Base-by-base conservation (phyloP, 2,329 filamentous ascomycete genomes). In the Keithomyces neogunnii region DNA sequence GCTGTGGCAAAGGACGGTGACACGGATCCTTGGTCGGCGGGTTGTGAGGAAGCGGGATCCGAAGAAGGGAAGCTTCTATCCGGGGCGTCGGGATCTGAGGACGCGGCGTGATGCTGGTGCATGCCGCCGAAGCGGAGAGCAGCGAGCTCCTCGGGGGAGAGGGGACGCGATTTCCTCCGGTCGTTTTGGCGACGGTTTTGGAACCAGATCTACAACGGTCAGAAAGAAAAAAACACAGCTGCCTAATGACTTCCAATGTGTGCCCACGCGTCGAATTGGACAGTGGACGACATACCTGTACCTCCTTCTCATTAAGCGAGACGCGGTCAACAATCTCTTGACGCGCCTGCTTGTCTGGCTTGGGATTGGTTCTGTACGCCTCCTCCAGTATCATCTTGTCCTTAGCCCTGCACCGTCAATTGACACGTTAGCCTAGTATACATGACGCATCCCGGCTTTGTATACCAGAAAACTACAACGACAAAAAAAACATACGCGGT, bases 161-260 rank as follows among this genome's bases (percentile, higher is more conserved):
- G 77, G 45, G 91, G 90, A 59, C 88, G 86, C 51, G 89, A 89
- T 73, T 92, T 95, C 59, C 92, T 82, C 60, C 92, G 82, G 66
- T 95, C 89, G 69, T 95, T 96, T 68, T 97, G 92, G 58, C 92
- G 81, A 63, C 90, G 83, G 64, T 96, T 96, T 64, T 96, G 92
- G 71, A 96, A 96, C 92, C 92, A 97, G 61, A 96, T 96, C 92
- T 96, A 53, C n/a, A 45, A 19, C 4, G 7, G 40, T 44, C 10
- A 44, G 40, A 35, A 35, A 35, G 7, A 35, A 33, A 29, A 47
- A 33, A 13, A 35, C 31, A 19, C 19, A 19, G 19, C 19, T 19
- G 19, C 19, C 19, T 19, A 19, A 19, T 19, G 19, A 19, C 19
- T 19, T 19, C 19, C 19, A 19, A 19, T 19, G 19, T 19, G 19